These are phyloP conservation scores for Aspergillus novofumigatus DNA, from an alignment of 2,329 filamentous ascomycete genomes.

Conservation along the genomic window DNA sequence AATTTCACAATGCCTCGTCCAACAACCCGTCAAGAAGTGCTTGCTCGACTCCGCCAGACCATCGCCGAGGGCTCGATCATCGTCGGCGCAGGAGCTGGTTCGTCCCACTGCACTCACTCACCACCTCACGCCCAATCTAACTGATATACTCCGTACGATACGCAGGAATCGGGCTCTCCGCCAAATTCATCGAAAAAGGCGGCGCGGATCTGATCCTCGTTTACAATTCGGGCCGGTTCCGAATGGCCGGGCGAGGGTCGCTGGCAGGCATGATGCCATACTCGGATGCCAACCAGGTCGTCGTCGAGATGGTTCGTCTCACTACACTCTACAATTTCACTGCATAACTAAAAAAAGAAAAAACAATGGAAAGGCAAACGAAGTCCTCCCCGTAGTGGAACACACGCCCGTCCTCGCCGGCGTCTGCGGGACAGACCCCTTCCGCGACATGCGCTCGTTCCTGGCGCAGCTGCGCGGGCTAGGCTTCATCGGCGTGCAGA, in stretches of 20 bases:
- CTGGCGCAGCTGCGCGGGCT: constrained; percentile 56
- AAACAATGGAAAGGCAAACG: too few species aligned
- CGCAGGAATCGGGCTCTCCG: constrained; percentile 62
- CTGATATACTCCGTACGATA: not conserved
- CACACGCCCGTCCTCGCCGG: constrained; percentile 65
- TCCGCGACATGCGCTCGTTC: constrained; percentile 59
- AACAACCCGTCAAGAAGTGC: constrained; percentile 53
- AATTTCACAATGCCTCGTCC: constrained; percentile 58
- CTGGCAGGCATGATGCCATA: constrained; percentile 68
- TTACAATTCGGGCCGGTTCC: constrained; percentile 68
- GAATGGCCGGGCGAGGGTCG: constrained; percentile 68
- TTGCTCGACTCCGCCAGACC: constrained; percentile 51
- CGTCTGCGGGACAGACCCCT: constrained; percentile 68
- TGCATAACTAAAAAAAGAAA: not conserved
- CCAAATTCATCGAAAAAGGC: constrained; percentile 66
- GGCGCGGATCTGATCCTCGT: constrained; percentile 67
- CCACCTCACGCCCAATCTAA: not conserved
- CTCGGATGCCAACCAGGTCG: constrained; percentile 65
- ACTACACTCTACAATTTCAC: not conserved
- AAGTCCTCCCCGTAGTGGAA: constrained; percentile 62
- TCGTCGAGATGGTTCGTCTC: constrained; percentile 59
- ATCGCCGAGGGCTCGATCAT: constrained; percentile 56
- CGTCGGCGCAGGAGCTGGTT: constrained; percentile 63
- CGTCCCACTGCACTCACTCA: not conserved
- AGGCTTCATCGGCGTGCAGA: constrained; percentile 67